Conservation (phyloP, 331 rosid genomes). For the Prunus yedoensis region DNA sequence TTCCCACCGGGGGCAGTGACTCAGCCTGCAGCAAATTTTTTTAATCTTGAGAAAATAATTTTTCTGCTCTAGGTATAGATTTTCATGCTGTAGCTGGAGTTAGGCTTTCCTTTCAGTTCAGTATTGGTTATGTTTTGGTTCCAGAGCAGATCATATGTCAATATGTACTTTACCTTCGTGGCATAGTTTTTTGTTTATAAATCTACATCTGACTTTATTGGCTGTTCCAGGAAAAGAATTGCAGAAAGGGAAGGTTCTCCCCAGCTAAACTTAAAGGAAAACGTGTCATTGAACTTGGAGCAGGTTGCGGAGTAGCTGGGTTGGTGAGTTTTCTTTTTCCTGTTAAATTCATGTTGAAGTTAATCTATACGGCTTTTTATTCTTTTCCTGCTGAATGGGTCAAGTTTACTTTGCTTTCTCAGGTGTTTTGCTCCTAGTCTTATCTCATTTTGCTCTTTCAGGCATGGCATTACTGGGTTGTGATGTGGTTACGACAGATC, state of each 20-base stretch:
- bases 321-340: conserved; percentile 50
- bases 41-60: not conserved
- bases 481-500: conserved; percentile 80
- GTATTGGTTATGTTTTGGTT: conserved; percentile 10
- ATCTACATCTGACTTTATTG: conserved; percentile 2
- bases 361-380: not conserved
- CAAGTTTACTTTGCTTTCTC: conserved; percentile 10
- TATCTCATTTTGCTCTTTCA: conserved; percentile 38
- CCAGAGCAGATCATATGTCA: not conserved
- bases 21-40: not conserved
- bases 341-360: conserved; percentile 1
- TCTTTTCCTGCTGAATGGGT: conserved; percentile 15
- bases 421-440: conserved; percentile 20
- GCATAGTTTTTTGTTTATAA: conserved; percentile 2
- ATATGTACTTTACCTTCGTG: not conserved
- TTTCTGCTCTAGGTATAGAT: not conserved
- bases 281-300: conserved; percentile 91
- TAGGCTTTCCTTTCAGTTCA: not conserved
- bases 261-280: conserved; percentile 86
- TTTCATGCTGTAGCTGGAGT: not conserved
- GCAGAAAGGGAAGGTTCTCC: conserved; percentile 87
- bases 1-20: no score
- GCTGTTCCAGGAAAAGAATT: conserved; percentile 69
- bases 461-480: conserved; percentile 97
- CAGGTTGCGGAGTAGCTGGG: conserved; percentile 97